A percentile compares a stretch with the other conserved stretches of the same genome.
phyloP scores from a whole-genome alignment of 257 asterid genomes.

The Solanum arcanum region DNA sequence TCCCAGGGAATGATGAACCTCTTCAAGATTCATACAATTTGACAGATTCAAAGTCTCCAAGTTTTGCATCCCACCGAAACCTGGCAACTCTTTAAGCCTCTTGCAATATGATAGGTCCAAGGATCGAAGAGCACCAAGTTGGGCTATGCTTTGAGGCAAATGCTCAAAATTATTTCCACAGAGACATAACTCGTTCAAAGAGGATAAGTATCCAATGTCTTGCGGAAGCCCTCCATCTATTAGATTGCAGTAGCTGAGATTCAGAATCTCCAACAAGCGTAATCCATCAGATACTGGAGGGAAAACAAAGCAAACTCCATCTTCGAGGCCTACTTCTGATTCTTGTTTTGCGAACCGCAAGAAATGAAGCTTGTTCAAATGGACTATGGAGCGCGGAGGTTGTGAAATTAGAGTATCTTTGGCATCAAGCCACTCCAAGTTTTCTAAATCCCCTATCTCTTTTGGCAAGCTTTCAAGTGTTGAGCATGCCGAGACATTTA shows the following conservation, averaged over 20 bases:
- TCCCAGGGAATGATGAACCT: not conserved
- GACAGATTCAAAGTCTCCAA: not conserved
- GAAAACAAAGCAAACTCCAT: not conserved
- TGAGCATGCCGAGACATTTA: not conserved
- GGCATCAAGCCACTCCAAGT: not conserved
- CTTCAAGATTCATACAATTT: not conserved
- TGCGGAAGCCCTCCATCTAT: not conserved
- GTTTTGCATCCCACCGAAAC: not conserved
- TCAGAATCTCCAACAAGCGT: not conserved
- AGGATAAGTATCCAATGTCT: not conserved
- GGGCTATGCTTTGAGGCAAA: not conserved
- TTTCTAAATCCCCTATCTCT: not conserved
- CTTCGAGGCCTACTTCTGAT: not conserved
- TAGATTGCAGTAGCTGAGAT: not conserved
- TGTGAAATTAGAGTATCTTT: not conserved
- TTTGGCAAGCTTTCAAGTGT: not conserved
- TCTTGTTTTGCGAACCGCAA: not conserved
- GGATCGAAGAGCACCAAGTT: not conserved
- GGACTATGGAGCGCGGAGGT: not conserved
- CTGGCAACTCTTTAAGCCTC: not conserved
- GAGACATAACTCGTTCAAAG: not conserved
- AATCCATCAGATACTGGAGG: not conserved
- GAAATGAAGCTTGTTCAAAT: not conserved
- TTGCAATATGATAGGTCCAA: not conserved
- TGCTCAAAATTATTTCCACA: not conserved